Evolutionary conservation across 176 grass and related monocot species (phyloP).

Genomic region (Oryza meyeriana): DNA sequence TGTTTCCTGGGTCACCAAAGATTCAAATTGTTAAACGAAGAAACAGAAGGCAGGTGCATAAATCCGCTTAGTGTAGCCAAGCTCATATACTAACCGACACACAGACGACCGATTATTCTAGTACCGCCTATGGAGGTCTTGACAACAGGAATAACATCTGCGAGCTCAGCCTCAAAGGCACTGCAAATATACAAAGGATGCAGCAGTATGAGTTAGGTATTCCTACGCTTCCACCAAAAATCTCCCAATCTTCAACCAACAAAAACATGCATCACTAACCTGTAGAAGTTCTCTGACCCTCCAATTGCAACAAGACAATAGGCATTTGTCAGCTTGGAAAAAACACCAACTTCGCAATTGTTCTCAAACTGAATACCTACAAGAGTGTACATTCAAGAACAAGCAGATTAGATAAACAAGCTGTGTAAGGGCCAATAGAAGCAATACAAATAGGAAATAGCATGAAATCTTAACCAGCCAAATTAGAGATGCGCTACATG

Average conservation of each 20-base stretch:
- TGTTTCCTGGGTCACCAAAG: conserved; percentile 66
- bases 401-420: not conserved
- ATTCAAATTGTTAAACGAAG: not conserved
- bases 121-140: conserved; percentile 93
- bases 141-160: conserved; percentile 81
- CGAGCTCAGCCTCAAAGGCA: conserved; percentile 85
- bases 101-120: conserved; percentile 83
- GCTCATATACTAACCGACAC: conserved; percentile 60
- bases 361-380: conserved; percentile 95
- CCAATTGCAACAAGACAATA: conserved; percentile 96
- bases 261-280: conserved; percentile 28
- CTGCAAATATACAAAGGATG: conserved; percentile 36
- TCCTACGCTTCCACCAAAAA: not conserved
- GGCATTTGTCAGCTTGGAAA: conserved; percentile 94
- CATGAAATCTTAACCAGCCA: not conserved
- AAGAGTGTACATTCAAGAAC: not conserved
- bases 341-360: conserved; percentile 88
- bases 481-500: not conserved
- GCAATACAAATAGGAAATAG: not conserved
- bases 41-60: not conserved
- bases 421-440: not conserved
- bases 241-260: not conserved
- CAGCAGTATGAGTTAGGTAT: not conserved
- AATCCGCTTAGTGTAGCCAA: not conserved
- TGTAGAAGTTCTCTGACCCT: conserved; percentile 99